phyloP scores from a whole-genome alignment of 495 filamentous ascomycete species.

The Hypoxylon crocopeplum region DNA sequence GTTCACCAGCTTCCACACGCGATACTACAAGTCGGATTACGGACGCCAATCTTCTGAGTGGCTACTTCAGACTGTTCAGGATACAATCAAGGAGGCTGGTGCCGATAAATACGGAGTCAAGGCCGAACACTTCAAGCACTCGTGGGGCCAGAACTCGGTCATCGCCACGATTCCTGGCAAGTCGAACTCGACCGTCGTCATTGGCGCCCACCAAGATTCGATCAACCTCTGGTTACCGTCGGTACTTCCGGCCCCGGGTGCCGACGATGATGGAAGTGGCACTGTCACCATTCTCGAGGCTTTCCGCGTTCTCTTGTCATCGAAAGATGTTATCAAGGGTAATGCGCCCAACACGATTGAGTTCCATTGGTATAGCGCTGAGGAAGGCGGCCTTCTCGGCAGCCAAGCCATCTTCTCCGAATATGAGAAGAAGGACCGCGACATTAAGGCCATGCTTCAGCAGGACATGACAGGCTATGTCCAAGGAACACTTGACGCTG shows the following conservation, averaged over 20 bases:
- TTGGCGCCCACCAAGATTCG: conserved; percentile 72
- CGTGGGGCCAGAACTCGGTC: conserved; percentile 89
- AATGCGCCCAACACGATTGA: conserved; percentile 84
- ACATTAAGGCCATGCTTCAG: conserved; percentile 97
- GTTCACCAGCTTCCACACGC: conserved; percentile 83
- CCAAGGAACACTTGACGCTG: conserved; percentile 81
- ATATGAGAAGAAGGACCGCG: conserved; percentile 77
- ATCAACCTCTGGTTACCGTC: conserved; percentile 92
- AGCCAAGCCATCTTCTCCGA: conserved; percentile 84
- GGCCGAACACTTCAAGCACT: conserved; percentile 77
- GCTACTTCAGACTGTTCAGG: conserved; percentile 78
- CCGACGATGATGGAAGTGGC: conserved; percentile 66
- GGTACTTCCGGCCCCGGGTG: conserved; percentile 70
- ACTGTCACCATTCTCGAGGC: conserved; percentile 69
- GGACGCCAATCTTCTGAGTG: conserved; percentile 90
- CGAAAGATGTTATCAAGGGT: conserved; percentile 57
- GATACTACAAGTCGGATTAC: conserved; percentile 87
- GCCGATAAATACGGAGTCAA: conserved; percentile 71
- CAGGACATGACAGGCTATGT: conserved; percentile 98
- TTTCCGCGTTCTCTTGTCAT: conserved; percentile 63
- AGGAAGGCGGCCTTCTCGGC: conserved; percentile 92
- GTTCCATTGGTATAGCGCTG: conserved; percentile 98
- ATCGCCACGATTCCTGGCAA: conserved; percentile 93
- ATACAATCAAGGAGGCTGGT: conserved; percentile 71
- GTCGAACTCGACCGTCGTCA: conserved; percentile 78